Evolutionary conservation across 192 early-diverging fungal genomes (phyloP), one percentile per base, ranked within the genome.

Genomic region (Coemansia sp.): DNA sequence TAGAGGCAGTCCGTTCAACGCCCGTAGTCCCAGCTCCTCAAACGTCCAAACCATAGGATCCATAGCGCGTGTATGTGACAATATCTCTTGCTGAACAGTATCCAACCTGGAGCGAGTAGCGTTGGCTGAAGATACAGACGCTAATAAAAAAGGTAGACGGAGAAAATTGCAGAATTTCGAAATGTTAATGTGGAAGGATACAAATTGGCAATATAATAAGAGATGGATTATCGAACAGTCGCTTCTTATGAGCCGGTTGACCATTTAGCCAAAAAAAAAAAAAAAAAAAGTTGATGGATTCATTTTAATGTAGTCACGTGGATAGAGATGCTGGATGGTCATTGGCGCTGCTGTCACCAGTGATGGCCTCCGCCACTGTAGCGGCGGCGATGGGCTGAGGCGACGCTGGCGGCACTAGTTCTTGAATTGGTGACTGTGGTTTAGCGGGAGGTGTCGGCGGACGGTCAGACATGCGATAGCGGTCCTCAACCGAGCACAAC

Each of bases 401-500:
- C 52, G 52, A 55, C 9, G 52, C 52, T 4, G 52, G 11, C 52
- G 13, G 24, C n/a, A 20, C 11, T 44, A 13, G 47, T 15, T 27
- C 24, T 15, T 31, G 52, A 12, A 12, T 15, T 3, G 67, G 67
- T 52, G 57, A n/a, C 20, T 38, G 22, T 36, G 63, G 41, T 11
- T 41, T 22, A 16, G 62, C 47, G 27, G 58, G 33, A n/a, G 58
- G 36, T 22, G 39, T 34, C 10, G 64, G 69, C 41, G 69, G 40
- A 20, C 62, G 44, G 50, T 80, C 73, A 12, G 43, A 74, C 69
- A 76, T 76, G 33, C 68, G 61, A 66, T 72, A 83, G 40, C 69
- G 36, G 47, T 69, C 65, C 13, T 74, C 75, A 31, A 60, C 80
- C 0, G 31, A 43, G 66, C 80, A 83, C n/a, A 72, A 60, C 62